A percentile compares a stretch with the other conserved stretches of the same genome.
These are phyloP conservation scores for Macrophomina tecta DNA, from an alignment of 2,329 filamentous ascomycete species.

Conservation along the genomic window DNA sequence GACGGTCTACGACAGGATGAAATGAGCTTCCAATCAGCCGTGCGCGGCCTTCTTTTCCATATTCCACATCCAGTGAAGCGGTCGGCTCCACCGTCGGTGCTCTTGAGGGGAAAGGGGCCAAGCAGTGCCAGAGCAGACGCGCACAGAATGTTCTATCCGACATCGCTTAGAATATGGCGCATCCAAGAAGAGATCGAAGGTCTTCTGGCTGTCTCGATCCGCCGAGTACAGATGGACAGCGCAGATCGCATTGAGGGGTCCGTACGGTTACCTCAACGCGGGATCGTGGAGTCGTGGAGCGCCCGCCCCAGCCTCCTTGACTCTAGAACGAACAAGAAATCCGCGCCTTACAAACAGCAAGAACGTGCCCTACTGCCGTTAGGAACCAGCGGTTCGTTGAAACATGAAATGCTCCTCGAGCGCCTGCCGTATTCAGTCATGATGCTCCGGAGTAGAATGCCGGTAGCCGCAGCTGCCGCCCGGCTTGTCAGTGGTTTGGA, in stretches of 20 bases:
- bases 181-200: conserved; percentile 81
- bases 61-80: conserved; percentile 84
- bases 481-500: conserved; percentile 63
- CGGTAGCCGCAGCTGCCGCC: conserved; percentile 33
- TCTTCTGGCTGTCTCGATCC: conserved; percentile 72
- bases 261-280: conserved; percentile 32
- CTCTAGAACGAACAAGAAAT: not conserved
- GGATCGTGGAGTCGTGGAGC: conserved; percentile 45
- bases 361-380: conserved; percentile 42
- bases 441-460: conserved; percentile 56
- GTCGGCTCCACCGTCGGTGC: conserved; percentile 43
- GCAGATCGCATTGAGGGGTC: conserved; percentile 32
- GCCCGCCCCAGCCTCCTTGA: conserved; percentile 25
- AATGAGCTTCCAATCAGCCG: conserved; percentile 89
- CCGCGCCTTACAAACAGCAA: not conserved
- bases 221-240: conserved; percentile 57
- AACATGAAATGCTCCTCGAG: conserved; percentile 79
- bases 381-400: conserved; percentile 69
- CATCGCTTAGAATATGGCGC: conserved; percentile 82
- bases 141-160: conserved; percentile 92
- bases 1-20: conserved; percentile 90
- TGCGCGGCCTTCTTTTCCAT: conserved; percentile 83
- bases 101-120: conserved; percentile 30
- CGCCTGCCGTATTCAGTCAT: conserved; percentile 83
- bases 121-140: conserved; percentile 60